A percentile compares a stretch with the other conserved stretches of the same genome.
These are phyloP conservation scores for Aspergillus haitiensis DNA, from an alignment of 495 filamentous ascomycete species.

Conservation along the genomic window DNA sequence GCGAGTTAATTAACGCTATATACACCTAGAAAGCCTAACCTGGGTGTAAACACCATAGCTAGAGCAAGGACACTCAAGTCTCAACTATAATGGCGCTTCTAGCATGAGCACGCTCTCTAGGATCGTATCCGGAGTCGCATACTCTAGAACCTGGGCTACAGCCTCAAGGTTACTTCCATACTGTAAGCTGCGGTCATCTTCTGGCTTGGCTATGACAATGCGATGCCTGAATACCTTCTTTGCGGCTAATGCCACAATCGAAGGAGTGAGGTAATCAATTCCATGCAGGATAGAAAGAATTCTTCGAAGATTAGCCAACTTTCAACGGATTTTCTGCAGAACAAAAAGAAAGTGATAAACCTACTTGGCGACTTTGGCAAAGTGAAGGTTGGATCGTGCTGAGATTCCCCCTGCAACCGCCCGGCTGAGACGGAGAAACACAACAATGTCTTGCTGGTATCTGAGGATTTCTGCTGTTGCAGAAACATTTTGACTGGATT, in stretches of 20 bases:
- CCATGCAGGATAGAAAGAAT: slow-evolving; percentile 80
- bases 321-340: not conserved
- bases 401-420: slow-evolving; percentile 77
- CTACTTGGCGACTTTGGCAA: slow-evolving; percentile 63
- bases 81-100: slow-evolving; percentile 62
- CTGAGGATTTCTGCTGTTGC: slow-evolving; percentile 66
- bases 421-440: slow-evolving; percentile 83
- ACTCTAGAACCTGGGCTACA: slow-evolving; percentile 63
- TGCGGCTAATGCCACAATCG: slow-evolving; percentile 78
- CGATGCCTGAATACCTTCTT: slow-evolving; percentile 88
- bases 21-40: no score
- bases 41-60: no score
- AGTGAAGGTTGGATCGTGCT: slow-evolving; percentile 73
- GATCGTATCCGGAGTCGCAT: slow-evolving; percentile 71
- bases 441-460: slow-evolving; percentile 81
- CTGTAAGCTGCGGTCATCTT: slow-evolving; percentile 82
- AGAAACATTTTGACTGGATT: slow-evolving; percentile 40
- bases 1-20: no score
- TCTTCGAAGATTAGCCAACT: slow-evolving; percentile 21
- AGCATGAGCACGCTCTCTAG: slow-evolving; percentile 81
- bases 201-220: slow-evolving; percentile 64
- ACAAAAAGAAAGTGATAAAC: slow-evolving; percentile 16
- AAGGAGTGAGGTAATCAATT: slow-evolving; percentile 77
- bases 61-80: not conserved
- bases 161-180: slow-evolving; percentile 82